Conservation (phyloP, 306 rosid genomes). For the Acacia confusa region DNA sequence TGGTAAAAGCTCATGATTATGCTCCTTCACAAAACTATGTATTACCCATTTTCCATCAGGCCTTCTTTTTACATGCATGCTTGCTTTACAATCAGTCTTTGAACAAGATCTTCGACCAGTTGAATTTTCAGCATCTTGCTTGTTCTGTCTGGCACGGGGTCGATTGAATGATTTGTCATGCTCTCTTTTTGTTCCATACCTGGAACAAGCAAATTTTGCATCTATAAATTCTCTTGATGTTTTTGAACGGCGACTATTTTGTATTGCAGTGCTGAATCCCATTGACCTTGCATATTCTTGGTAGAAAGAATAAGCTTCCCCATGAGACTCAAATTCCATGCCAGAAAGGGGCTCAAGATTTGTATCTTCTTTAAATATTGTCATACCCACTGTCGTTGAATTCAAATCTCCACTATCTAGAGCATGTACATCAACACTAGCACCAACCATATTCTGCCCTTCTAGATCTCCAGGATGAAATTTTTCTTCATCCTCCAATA, state of each 20-base stretch:
- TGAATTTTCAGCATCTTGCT: slow-evolving; percentile 86
- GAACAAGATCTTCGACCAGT: slow-evolving; percentile 94
- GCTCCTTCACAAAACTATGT: slow-evolving; percentile 93
- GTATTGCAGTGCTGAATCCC: slow-evolving; percentile 98
- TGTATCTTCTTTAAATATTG: slow-evolving; percentile 77
- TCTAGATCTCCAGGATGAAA: slow-evolving; percentile 71
- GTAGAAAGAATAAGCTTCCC: slow-evolving; percentile 96
- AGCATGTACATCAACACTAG: slow-evolving; percentile 57
- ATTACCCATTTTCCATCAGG: slow-evolving; percentile 97
- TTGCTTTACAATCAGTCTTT: slow-evolving; percentile 97
- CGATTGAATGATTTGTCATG: slow-evolving; percentile 83
- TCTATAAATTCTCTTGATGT: slow-evolving; percentile 97
- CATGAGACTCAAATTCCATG: slow-evolving; percentile 97
- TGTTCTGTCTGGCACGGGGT: slow-evolving; percentile 88
- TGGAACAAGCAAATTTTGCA: slow-evolving; percentile 98
- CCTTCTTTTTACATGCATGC: slow-evolving; percentile 99
- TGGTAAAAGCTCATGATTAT: slow-evolving; percentile 96
- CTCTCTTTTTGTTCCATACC: slow-evolving; percentile 96
- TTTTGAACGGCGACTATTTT: slow-evolving; percentile 96
- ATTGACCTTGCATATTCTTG: slow-evolving; percentile 98
- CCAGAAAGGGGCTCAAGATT: slow-evolving; percentile 99
- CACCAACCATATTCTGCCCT: slow-evolving; percentile 59
- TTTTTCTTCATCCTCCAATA: slow-evolving; percentile 80
- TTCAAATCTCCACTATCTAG: slow-evolving; percentile 81
- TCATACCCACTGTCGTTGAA: slow-evolving; percentile 66